phyloP scores from a whole-genome alignment of 129 eudicot species.

The Centaurea solstitialis region DNA sequence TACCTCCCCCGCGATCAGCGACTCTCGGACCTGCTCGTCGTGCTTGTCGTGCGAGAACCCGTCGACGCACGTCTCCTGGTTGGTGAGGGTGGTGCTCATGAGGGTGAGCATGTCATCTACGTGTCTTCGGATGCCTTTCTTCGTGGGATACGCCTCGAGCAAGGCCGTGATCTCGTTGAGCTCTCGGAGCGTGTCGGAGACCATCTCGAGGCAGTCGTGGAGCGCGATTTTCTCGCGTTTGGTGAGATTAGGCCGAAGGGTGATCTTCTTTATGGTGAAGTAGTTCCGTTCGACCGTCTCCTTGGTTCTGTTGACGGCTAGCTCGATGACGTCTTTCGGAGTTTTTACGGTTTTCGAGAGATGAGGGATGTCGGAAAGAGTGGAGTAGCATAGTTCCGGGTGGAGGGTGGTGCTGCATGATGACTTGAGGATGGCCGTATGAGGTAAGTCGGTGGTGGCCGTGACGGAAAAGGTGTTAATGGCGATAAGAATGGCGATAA shows the following conservation, averaged over 20 bases:
- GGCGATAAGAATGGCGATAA: slow-evolving; percentile 37
- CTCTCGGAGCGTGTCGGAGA: slow-evolving; percentile 73
- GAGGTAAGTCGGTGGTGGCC: slow-evolving; percentile 35
- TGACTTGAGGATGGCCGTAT: slow-evolving; percentile 41
- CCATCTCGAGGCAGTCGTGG: slow-evolving; percentile 67
- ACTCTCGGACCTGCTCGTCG: slow-evolving; percentile 44
- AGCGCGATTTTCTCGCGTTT: slow-evolving; percentile 67
- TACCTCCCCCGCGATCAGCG: slow-evolving; percentile 39
- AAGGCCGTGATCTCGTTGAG: slow-evolving; percentile 34
- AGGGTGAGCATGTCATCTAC: slow-evolving; percentile 68
- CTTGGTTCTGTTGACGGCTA: slow-evolving; percentile 56
- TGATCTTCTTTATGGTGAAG: slow-evolving; percentile 46
- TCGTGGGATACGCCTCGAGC: slow-evolving; percentile 40
- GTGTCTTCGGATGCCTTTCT: slow-evolving; percentile 44
- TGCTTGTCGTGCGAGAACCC: slow-evolving; percentile 68
- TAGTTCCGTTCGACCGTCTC: slow-evolving; percentile 45
- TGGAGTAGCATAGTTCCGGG: slow-evolving; percentile 76
- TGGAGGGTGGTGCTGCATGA: slow-evolving; percentile 72
- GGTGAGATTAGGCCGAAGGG: slow-evolving; percentile 29
- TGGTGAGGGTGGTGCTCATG: slow-evolving; percentile 66
- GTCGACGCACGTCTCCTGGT: slow-evolving; percentile 79
- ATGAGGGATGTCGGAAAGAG: slow-evolving; percentile 39
- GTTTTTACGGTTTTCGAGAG: slow-evolving; percentile 36
- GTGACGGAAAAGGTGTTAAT: slow-evolving; percentile 35
- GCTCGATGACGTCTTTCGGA: slow-evolving; percentile 53